Evolutionary conservation across 805 yeast species (phyloP), one percentile per base, ranked within the genome.

Genomic region (Phaffomyces antillensis): DNA sequence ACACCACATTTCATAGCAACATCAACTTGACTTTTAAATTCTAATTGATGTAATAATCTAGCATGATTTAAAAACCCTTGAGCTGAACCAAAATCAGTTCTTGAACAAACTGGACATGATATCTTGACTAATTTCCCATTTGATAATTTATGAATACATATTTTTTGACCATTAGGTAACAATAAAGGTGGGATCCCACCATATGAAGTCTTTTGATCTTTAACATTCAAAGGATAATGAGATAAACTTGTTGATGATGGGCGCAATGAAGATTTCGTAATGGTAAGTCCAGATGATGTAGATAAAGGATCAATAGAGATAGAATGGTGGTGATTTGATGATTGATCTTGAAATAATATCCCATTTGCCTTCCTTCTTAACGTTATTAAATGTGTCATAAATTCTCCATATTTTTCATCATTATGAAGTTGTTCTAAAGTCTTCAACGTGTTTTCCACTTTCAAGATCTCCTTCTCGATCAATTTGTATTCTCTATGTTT

Each of bases 51-150:
- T 9, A 89, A 84, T 24, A 83, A 72, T 47, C 93, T 69, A 43
- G 83, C 76, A 60, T 86, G 95, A 59, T 84, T 86, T 33, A 84
- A 71, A 52, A 86, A 83, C 15, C 93, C 93, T 58, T 86, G 93
- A 0, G 89, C 86, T 13, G 85, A 77, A 9, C 86, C 80, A 56
- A 86, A 86, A 49, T 83, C 85, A 36, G 79, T 72, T 42, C 90
- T 62, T 11, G 69, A 73, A 62, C 95, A 86, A 41, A 72, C 75
- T 2, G 80, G 76, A 59, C 95, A 86, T 9, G 78, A 79, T 33
- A 86, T 68, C 40, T 79, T 70, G 3, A 86, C 88, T 18, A 83
- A 63, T 1, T 82, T 70, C 3, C 90, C 90, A 59, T 86, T 93
- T 6, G 82, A 76, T 48, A 88, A 61, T 49, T 80, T 68, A 55